A percentile compares a stretch with the other conserved stretches of the same genome.
phyloP scores from a whole-genome alignment of 805 yeast genomes.

The Candida sonorensis region DNA sequence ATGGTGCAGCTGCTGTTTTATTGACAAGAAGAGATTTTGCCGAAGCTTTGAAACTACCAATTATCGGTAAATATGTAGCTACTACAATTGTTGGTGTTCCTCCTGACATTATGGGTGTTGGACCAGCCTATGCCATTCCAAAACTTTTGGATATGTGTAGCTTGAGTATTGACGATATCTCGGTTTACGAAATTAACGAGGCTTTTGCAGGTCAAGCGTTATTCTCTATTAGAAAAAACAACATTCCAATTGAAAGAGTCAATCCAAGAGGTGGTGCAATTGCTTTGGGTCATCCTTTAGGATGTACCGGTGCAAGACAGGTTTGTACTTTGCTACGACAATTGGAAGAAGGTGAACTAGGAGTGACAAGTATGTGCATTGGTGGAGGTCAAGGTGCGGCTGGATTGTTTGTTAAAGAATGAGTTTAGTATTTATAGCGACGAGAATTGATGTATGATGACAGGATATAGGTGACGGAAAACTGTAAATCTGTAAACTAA shows the following conservation, averaged over 20 bases:
- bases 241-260: conserved; percentile 63
- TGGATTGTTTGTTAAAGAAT: conserved; percentile 75
- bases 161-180: conserved; percentile 56
- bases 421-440: no score
- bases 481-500: no score
- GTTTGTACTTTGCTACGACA: conserved; percentile 82
- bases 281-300: conserved; percentile 92
- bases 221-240: conserved; percentile 58
- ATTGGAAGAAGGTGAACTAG: conserved; percentile 72
- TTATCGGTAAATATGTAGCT: conserved; percentile 74
- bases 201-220: conserved; percentile 96
- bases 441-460: no score
- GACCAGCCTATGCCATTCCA: conserved; percentile 96
- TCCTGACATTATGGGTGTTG: conserved; percentile 96
- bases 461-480: no score
- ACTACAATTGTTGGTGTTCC: conserved; percentile 88
- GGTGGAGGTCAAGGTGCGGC: conserved; percentile 99
- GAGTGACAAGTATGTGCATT: conserved; percentile 93
- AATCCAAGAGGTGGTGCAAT: conserved; percentile 96
- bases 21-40: conserved; percentile 85
- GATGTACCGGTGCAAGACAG: conserved; percentile 84
- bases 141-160: conserved; percentile 43
- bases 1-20: conserved; percentile 90
- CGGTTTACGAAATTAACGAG: conserved; percentile 85
- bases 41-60: conserved; percentile 59